These are phyloP conservation scores for Aspergillus baeticus DNA, from an alignment of 495 filamentous ascomycete species.

Conservation along the genomic window DNA sequence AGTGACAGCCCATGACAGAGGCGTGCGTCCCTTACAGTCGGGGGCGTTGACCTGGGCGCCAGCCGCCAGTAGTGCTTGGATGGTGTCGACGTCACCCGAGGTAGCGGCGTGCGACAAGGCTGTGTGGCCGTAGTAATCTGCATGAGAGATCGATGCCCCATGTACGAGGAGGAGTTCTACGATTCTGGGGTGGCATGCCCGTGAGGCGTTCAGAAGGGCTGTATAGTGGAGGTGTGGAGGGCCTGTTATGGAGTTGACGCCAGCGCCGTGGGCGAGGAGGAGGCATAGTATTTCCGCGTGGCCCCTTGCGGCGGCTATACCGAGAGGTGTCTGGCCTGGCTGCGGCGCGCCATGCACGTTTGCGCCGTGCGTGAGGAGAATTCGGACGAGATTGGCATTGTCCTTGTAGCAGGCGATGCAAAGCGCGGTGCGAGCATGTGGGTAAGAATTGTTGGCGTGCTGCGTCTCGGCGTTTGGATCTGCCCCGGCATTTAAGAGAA, in stretches of 20 bases:
- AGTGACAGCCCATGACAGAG: background rate
- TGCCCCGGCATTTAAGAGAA: background rate
- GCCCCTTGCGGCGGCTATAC: background rate
- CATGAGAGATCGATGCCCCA: background rate
- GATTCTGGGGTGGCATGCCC: background rate
- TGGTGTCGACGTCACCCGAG: background rate
- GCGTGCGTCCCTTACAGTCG: background rate
- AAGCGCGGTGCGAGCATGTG: background rate
- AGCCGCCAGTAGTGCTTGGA: background rate
- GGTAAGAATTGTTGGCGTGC: background rate
- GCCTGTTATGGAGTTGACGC: background rate
- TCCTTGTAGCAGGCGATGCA: background rate
- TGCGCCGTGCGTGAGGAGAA: background rate
- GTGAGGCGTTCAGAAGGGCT: background rate
- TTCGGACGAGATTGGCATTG: background rate
- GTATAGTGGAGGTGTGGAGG: background rate
- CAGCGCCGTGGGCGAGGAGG: background rate
- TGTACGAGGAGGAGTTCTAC: background rate
- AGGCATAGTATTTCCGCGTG: background rate
- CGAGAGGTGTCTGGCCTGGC: background rate
- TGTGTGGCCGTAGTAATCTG: slow-evolving; percentile 1
- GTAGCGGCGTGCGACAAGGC: background rate
- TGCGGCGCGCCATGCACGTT: background rate
- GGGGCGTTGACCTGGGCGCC: background rate
- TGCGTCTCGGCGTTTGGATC: background rate